Evolutionary conservation across 2,329 filamentous ascomycete genomes (phyloP).

Genomic region (Aspergillus pseudonomiae): DNA sequence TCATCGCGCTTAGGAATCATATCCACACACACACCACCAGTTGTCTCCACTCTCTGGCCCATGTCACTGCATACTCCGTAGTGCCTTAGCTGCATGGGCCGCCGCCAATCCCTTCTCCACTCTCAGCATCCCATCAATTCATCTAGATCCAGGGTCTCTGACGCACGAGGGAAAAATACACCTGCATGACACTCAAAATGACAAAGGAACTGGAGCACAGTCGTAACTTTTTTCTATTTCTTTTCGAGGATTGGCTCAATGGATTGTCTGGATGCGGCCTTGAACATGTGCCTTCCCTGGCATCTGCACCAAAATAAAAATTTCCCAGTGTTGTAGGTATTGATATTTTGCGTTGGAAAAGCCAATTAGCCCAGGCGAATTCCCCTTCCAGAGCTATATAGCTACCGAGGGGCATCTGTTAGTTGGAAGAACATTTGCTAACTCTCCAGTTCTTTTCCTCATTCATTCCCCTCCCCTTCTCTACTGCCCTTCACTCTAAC

Average conservation of each 20-base stretch:
- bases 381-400: constrained; percentile 15
- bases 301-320: constrained; percentile 25
- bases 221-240: constrained; percentile 27
- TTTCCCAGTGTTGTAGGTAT: constrained; percentile 23
- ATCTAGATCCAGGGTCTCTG: constrained; percentile 49
- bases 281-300: constrained; percentile 29
- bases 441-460: constrained; percentile 19
- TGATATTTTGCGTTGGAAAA: constrained; percentile 17
- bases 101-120: constrained; percentile 38
- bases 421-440: constrained; percentile 29
- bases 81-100: constrained; percentile 36
- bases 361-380: constrained; percentile 20
- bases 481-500: constrained; percentile 16
- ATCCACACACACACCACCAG: constrained; percentile 21
- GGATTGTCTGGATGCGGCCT: constrained; percentile 23
- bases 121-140: constrained; percentile 28
- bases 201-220: constrained; percentile 32
- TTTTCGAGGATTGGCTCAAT: constrained; percentile 26
- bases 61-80: constrained; percentile 28
- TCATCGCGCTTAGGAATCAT: constrained; percentile 17
- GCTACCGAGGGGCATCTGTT: constrained; percentile 13
- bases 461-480: constrained; percentile 17
- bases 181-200: constrained; percentile 47
- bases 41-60: constrained; percentile 26
- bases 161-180: constrained; percentile 46